phyloP scores from a whole-genome alignment of 805 yeast genomes.

The Zygosaccharomyces lentus region DNA sequence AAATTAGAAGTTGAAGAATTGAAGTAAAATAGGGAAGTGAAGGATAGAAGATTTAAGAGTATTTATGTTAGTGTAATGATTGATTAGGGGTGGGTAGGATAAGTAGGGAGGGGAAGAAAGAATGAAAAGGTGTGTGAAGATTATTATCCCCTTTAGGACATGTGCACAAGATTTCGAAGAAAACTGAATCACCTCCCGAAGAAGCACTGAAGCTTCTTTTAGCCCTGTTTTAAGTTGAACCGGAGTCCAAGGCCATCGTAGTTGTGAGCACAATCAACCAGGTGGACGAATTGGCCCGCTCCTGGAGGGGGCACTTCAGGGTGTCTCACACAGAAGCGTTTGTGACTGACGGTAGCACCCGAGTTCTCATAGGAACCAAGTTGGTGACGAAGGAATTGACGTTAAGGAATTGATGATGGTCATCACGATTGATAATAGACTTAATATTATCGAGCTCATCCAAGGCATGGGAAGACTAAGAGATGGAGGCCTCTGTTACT shows the following conservation, averaged over 20 bases:
- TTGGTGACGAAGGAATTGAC: neutral
- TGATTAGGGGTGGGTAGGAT: no score
- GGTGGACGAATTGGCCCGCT: neutral
- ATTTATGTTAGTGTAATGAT: no score
- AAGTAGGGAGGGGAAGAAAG: no score
- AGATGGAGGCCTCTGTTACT: neutral
- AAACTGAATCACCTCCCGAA: neutral
- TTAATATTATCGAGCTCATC: neutral
- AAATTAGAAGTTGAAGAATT: no score
- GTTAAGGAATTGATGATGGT: neutral
- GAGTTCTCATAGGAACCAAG: neutral
- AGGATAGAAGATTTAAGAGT: no score
- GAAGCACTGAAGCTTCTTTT: neutral
- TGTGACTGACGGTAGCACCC: neutral
- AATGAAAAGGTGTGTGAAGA: no score
- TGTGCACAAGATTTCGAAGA: neutral
- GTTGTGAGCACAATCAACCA: neutral
- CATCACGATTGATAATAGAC: neutral
- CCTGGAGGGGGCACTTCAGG: neutral
- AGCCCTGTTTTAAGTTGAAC: neutral
- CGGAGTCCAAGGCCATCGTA: neutral
- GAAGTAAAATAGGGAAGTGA: no score
- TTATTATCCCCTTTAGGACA: neutral
- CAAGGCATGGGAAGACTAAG: neutral
- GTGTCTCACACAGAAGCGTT: neutral